Base-by-base conservation (phyloP, 176 grass and related monocot genomes). In the Juncus inflexus region DNA sequence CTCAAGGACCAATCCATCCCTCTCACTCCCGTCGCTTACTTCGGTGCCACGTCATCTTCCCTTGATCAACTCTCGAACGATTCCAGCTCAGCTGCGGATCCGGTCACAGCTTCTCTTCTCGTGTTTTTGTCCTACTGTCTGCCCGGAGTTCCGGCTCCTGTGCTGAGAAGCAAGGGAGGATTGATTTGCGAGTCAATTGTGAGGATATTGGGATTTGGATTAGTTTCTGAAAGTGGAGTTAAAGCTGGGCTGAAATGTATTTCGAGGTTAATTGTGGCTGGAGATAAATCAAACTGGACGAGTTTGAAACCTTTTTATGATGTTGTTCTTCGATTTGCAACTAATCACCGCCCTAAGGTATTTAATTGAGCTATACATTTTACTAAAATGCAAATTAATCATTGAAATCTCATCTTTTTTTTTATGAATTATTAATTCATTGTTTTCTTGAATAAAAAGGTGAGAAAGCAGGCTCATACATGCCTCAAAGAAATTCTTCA, bases 161-260 rank as follows among this genome's bases (percentile, higher is more conserved):
- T 89, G 37, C 71, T 79, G 50, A 79, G 80, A 7, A 72, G 70
- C 11, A 59, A 58, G 37, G 88, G 77, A 11, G 65, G 64, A 15
- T 41, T 38, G 53, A 87, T 97, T 36, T 83, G 87, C 0, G 71
- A 91, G 11, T 78, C 79, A 10, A 58, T 97, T 47, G 67, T 76
- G 41, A 80, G 82, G 9, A 77, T 97, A 40, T 70, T 97, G 37
- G 80, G 84, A 10, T 84, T 97, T 62, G 76, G 79, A 58, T 86
- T 80, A 62, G 76, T 80, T 15, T 78, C 74, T 2, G 82, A 86
- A 14, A 42, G 73, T 2, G 87, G 87, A 15, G 74, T 91, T 1
- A 89, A 77, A 74, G 82, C 84, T 6, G 92, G 92, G 61, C 52
- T 89, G 67, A 91, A 78, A 77, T 97, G 92, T 73, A 73, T 88